Conservation (phyloP, 140 eudicot genomes). For the Cichorium intybus region DNA sequence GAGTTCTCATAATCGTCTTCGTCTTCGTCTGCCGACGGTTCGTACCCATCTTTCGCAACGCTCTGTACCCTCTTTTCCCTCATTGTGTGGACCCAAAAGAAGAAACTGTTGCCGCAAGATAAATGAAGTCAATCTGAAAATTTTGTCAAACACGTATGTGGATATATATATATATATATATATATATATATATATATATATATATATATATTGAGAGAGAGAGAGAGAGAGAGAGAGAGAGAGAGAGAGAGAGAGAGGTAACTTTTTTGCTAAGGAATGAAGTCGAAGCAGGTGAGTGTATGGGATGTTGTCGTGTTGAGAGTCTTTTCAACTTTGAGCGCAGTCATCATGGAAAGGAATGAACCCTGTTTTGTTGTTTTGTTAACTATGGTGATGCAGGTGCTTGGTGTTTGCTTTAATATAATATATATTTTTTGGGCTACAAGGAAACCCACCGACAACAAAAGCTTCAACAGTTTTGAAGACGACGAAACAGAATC, state of each 20-base stretch:
- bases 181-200: too few relatives aligned
- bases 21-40: conserved; percentile 17
- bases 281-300: conserved; percentile 4
- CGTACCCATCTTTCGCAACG: conserved; percentile 11
- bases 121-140: not conserved
- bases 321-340: not conserved
- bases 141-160: too few relatives aligned
- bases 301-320: not conserved
- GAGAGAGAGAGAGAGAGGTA: not conserved
- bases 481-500: too few relatives aligned
- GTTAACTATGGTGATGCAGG: conserved; percentile 16
- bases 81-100: not conserved
- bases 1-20: conserved; percentile 1
- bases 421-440: too few relatives aligned
- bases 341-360: not conserved
- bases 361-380: conserved; percentile 13
- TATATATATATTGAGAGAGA: too few relatives aligned
- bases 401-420: not conserved
- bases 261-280: conserved; percentile 9
- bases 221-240: too few relatives aligned
- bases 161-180: not conserved
- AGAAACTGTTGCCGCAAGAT: not conserved
- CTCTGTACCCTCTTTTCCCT: not conserved
- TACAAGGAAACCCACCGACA: too few relatives aligned
- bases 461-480: too few relatives aligned